phyloP scores from a whole-genome alignment of 192 early-diverging fungal genomes.

The Podila verticillata region DNA sequence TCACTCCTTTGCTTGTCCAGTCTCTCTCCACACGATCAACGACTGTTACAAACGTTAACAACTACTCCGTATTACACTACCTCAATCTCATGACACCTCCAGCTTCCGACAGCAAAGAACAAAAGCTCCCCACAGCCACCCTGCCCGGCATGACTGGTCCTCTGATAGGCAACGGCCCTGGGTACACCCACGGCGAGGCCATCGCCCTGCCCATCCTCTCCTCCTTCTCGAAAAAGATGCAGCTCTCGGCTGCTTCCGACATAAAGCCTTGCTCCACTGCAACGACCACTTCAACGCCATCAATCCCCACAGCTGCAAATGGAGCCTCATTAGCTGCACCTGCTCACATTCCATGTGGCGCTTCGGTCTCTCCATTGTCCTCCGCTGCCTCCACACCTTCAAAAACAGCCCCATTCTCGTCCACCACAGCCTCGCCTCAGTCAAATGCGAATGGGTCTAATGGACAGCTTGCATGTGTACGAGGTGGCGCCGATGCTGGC shows the following conservation, averaged over 20 bases:
- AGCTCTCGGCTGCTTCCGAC: constrained; percentile 1
- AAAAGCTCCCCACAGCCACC: neutral
- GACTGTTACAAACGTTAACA: neutral
- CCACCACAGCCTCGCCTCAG: neutral
- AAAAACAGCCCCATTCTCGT: neutral
- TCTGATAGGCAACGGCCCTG: constrained; percentile 45
- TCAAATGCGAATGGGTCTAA: neutral
- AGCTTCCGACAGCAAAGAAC: neutral
- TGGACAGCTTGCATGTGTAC: neutral
- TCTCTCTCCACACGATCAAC: too few relatives aligned
- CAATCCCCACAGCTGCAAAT: neutral
- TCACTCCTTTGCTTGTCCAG: neutral
- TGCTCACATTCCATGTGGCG: neutral
- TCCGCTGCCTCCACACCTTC: neutral
- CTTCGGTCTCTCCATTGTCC: neutral
- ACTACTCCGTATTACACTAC: neutral
- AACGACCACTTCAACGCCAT: neutral
- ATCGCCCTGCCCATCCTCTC: constrained; percentile 39
- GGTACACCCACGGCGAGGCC: constrained; percentile 46
- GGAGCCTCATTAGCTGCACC: neutral
- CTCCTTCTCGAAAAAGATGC: constrained; percentile 29
- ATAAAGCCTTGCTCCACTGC: constrained; percentile 7
- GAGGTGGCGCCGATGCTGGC: constrained; percentile 45
- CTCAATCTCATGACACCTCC: neutral
- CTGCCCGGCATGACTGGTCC: constrained; percentile 25